Conservation (phyloP, 179 eudicot genomes). For the Nepenthes alata region DNA sequence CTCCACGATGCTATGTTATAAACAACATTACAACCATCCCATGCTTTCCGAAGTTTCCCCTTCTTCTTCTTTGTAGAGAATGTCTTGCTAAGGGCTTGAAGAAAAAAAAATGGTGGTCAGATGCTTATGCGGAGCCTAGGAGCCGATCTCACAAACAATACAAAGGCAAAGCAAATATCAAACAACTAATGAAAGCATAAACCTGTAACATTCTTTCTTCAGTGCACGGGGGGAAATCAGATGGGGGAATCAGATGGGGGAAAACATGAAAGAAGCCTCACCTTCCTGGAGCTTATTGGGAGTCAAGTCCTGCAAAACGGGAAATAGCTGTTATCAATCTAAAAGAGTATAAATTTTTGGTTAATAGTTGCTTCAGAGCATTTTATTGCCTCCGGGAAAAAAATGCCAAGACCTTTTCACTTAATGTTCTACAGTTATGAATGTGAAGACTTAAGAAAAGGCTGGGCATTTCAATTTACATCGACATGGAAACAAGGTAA, state of each 20-base stretch:
- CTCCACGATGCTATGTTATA: slow-evolving; percentile 99
- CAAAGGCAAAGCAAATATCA: neutral
- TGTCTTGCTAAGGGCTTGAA: slow-evolving; percentile 79
- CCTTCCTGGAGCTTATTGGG: slow-evolving; percentile 94
- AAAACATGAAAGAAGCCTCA: slow-evolving; percentile 19
- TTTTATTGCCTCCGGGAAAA: too few relatives aligned
- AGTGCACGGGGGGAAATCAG: neutral
- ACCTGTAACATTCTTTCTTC: too few relatives aligned
- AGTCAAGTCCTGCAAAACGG: slow-evolving; percentile 61
- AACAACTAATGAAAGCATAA: too few relatives aligned
- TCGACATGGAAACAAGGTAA: too few relatives aligned
- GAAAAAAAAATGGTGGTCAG: slow-evolving; percentile 5
- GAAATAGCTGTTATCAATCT: neutral
- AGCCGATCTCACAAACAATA: neutral
- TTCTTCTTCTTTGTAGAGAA: slow-evolving; percentile 73
- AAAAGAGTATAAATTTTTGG: too few relatives aligned
- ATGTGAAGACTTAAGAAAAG: too few relatives aligned
- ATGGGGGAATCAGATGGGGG: neutral
- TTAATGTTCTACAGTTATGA: too few relatives aligned
- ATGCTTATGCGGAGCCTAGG: slow-evolving; percentile 5
- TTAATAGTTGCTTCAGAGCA: too few relatives aligned
- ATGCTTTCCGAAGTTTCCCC: slow-evolving; percentile 92
- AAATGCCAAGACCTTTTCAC: too few relatives aligned
- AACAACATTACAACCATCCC: slow-evolving; percentile 87
- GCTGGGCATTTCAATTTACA: too few relatives aligned